Percentiles rank a stretch among this genome's conserved stretches.
These are phyloP conservation scores for Coprinopsis marcescibilis DNA, from an alignment of 768 basidiomycete species.

Conservation along the genomic window DNA sequence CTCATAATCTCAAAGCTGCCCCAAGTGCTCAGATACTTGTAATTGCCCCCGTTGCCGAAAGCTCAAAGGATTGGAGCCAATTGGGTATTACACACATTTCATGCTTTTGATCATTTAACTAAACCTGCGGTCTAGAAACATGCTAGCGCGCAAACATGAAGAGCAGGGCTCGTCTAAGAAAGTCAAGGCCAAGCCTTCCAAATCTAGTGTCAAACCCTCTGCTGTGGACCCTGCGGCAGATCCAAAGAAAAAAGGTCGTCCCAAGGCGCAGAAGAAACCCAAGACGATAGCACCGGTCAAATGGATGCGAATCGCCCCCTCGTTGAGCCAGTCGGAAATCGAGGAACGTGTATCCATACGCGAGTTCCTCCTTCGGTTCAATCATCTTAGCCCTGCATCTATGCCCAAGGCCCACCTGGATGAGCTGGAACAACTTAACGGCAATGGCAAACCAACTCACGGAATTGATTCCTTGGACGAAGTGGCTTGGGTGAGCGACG, in stretches of 20 bases:
- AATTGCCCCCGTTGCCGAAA: slow-evolving; percentile 66
- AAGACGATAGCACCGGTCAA: slow-evolving; percentile 39
- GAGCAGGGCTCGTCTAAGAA: slow-evolving; percentile 9
- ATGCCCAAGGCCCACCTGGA: slow-evolving; percentile 45
- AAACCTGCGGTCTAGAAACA: slow-evolving; percentile 8
- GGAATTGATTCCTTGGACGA: slow-evolving; percentile 34
- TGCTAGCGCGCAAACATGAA: slow-evolving; percentile 13
- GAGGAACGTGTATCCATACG: slow-evolving; percentile 65
- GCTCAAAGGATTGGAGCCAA: slow-evolving; percentile 51
- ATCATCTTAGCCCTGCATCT: slow-evolving; percentile 38
- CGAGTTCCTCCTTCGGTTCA: slow-evolving; percentile 69
- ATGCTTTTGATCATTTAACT: not conserved
- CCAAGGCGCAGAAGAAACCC: slow-evolving; percentile 18
- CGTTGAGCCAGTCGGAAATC: slow-evolving; percentile 39
- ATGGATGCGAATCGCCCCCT: slow-evolving; percentile 48
- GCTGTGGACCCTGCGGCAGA: slow-evolving; percentile 5
- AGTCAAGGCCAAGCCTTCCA: slow-evolving; percentile 11
- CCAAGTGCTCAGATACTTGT: slow-evolving; percentile 59
- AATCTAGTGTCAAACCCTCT: slow-evolving; percentile 10
- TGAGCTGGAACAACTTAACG: slow-evolving; percentile 56
- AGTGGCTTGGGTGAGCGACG: slow-evolving; percentile 58
- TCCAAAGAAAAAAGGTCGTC: slow-evolving; percentile 6
- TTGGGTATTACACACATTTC: slow-evolving; percentile 39
- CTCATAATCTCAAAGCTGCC: slow-evolving; percentile 44
- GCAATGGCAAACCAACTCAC: slow-evolving; percentile 19